Evolutionary conservation across 108 stramenopile species (phyloP).

Genomic region (Nitzschia palea): DNA sequence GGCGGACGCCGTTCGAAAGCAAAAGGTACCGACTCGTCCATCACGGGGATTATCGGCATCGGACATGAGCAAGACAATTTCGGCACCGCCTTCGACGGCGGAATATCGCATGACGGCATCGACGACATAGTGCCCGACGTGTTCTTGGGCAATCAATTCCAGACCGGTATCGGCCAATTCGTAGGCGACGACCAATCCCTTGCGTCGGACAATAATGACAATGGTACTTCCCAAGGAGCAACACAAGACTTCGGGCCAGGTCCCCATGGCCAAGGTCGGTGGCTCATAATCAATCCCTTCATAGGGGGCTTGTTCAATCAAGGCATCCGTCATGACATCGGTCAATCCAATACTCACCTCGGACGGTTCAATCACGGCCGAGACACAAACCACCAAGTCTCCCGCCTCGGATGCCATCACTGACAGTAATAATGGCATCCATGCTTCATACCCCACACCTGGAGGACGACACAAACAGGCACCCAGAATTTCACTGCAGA

Average conservation of each 20-base stretch:
- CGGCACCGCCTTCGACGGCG: slow-evolving; percentile 56
- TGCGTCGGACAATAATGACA: slow-evolving; percentile 65
- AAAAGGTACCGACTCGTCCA: slow-evolving; percentile 71
- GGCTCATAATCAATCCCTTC: slow-evolving; percentile 46
- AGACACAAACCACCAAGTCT: slow-evolving; percentile 33
- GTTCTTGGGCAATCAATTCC: slow-evolving; percentile 60
- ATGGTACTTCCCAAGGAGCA: slow-evolving; percentile 68
- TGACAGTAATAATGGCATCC: slow-evolving; percentile 51
- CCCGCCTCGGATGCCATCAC: slow-evolving; percentile 27
- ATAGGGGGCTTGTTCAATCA: slow-evolving; percentile 53
- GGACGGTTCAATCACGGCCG: slow-evolving; percentile 28
- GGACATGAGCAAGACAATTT: slow-evolving; percentile 74
- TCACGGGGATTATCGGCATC: slow-evolving; percentile 68
- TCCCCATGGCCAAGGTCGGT: slow-evolving; percentile 84
- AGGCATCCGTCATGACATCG: slow-evolving; percentile 45
- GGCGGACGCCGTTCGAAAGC: slow-evolving; percentile 46
- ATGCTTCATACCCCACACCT: slow-evolving; percentile 41
- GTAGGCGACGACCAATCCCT: slow-evolving; percentile 70
- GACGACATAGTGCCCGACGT: slow-evolving; percentile 72
- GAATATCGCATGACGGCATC: slow-evolving; percentile 81
- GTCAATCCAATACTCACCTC: slow-evolving; percentile 42
- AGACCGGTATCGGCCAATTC: slow-evolving; percentile 64
- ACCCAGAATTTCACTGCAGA: slow-evolving; percentile 70
- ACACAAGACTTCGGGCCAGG: slow-evolving; percentile 69
- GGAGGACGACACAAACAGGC: slow-evolving; percentile 67